Percentiles rank a stretch among this genome's conserved stretches.
phyloP scores from a whole-genome alignment of 2,329 filamentous ascomycete genomes.

The Paecilomyces sp. region DNA sequence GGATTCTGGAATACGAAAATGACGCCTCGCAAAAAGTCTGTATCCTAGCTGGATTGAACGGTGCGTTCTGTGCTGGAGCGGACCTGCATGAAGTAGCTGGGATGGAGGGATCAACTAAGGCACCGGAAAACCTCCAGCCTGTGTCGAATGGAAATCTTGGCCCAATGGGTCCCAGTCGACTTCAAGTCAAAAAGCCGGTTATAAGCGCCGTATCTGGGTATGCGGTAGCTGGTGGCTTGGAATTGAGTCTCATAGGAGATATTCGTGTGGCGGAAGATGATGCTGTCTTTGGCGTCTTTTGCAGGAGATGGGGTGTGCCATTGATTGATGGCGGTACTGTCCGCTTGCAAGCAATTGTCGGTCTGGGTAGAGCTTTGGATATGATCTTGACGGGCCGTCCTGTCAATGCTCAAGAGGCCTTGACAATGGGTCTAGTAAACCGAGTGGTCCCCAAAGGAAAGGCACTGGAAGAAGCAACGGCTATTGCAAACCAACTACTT shows the following conservation, averaged over 20 bases:
- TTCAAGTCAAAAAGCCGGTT: constrained; percentile 46
- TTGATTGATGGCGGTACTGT: constrained; percentile 49
- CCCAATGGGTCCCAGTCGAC: constrained; percentile 47
- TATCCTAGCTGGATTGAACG: constrained; percentile 42
- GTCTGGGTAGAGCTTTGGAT: constrained; percentile 48
- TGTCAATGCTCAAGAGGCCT: constrained; percentile 44
- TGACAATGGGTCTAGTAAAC: constrained; percentile 47
- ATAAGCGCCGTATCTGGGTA: constrained; percentile 47
- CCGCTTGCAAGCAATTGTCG: constrained; percentile 44
- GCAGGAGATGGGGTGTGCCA: constrained; percentile 47
- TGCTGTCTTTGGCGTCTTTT: constrained; percentile 51
- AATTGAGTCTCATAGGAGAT: constrained; percentile 48
- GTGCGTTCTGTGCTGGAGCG: constrained; percentile 48
- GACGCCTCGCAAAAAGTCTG: constrained; percentile 47
- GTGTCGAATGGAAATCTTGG: constrained; percentile 30
- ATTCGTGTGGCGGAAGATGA: constrained; percentile 48
- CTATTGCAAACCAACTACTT: constrained; percentile 41
- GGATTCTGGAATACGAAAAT: constrained; percentile 44
- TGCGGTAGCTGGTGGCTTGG: constrained; percentile 49
- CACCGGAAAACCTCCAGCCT: constrained; percentile 7
- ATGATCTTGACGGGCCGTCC: constrained; percentile 50
- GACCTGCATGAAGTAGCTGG: constrained; percentile 43
- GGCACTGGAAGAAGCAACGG: constrained; percentile 41
- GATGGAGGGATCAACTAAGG: constrained; percentile 4
- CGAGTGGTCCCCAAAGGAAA: constrained; percentile 46